Conservation (phyloP, 1,284 basidiomycete species). For the Sporisorium graminicola region DNA sequence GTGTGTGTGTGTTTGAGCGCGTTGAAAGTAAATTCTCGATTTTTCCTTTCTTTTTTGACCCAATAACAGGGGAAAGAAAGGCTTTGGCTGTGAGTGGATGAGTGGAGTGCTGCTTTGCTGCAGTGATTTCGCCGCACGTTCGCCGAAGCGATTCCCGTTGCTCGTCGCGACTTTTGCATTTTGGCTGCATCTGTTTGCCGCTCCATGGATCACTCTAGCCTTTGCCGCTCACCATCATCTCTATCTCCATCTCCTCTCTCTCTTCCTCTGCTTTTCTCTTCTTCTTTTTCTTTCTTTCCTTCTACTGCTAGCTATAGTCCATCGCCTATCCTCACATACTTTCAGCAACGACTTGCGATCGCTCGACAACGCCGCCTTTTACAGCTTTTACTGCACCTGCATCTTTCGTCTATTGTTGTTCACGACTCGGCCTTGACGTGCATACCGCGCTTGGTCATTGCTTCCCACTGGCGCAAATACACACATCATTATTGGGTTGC, state of each 20-base stretch:
- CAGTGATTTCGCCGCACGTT: too few species aligned
- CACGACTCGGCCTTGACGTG: background rate
- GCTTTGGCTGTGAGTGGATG: too few species aligned
- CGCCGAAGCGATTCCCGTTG: too few species aligned
- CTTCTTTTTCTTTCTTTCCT: background rate
- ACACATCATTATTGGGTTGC: too few species aligned
- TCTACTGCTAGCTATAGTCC: background rate
- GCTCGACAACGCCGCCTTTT: constrained; percentile 4
- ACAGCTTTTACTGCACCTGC: background rate
- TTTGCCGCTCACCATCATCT: constrained; percentile 4
- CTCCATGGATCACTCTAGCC: background rate
- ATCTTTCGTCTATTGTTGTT: constrained; percentile 1
- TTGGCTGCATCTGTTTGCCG: background rate
- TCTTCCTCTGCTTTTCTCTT: background rate
- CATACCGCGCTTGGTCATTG: background rate
- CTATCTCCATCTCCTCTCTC: background rate
- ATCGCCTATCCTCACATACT: background rate
- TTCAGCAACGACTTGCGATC: background rate
- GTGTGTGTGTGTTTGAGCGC: background rate
- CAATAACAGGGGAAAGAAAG: too few species aligned
- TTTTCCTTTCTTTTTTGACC: background rate
- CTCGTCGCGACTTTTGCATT: constrained; percentile 6
- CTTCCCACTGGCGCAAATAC: background rate
- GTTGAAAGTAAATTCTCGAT: background rate
- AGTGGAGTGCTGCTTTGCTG: background rate